Base-by-base conservation (phyloP, 1,284 basidiomycete species). In the Ceratobasidium sp. region DNA sequence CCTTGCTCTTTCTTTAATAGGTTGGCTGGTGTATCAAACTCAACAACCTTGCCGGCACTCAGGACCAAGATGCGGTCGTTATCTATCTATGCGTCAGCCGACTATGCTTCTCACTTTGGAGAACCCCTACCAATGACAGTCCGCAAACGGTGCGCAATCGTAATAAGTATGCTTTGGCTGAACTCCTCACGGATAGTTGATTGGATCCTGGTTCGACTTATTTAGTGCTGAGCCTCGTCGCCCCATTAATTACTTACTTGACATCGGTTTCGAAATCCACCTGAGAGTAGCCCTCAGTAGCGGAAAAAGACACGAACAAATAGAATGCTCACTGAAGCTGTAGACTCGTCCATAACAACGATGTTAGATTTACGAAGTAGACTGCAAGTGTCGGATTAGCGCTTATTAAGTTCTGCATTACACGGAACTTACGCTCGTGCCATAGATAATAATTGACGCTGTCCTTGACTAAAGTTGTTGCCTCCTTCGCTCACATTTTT, bases 401-500 rank as follows among this genome's bases (percentile, higher is more conserved):
- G 16, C 18, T 4, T 12, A 45, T 61, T 14, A 10, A 32, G 21
- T n/a, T n/a, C n/a, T 23, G n/a, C n/a, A n/a, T n/a, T n/a, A 45
- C 8, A n/a, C 18, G 57, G 53, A 26, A 50, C 60, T 62, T 41
- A 74, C 41, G 76, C 76, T 26, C 77, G 72, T 1, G 90, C 90
- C 86, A 92, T 87, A 0, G 92, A 91, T 23, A 96, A 86, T 2
- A 96, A 84, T 80, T 96, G 93, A 21, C 92, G 79, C 77, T 96
- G 93, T 3, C 93, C 94, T 73, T 92, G 91, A 1, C 91, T 93
- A 77, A 95, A 93, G 81, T 94, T 94, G 71, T 87, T 85, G 4
- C 93, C 93, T 0, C 92, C 92, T 0, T 91, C 84, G 0, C 91
- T 91, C 1, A 95, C 89, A 75, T 89, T 86, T 0, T 89, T 90